Base-by-base conservation (phyloP, 2,329 filamentous ascomycete genomes). In the Monilinia vaccinii-corymbosi region DNA sequence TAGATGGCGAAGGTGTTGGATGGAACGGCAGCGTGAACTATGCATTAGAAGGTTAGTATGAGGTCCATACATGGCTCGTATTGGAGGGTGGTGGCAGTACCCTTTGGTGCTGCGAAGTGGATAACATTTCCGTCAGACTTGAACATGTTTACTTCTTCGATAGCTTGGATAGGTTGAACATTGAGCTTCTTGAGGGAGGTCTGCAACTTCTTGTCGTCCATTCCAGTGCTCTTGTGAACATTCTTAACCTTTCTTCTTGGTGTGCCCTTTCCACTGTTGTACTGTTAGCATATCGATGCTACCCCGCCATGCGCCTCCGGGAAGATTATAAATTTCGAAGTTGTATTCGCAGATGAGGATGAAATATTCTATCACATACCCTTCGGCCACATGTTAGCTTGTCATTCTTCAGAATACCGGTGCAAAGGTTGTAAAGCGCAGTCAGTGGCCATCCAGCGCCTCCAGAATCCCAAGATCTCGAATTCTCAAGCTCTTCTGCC, bases 81-180 rank as follows among this genome's bases (percentile, higher is more conserved):
- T 51, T 47, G 25, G 14, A 56, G 32, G 49, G 38, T 55, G 49
- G 38, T 55, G 23, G 38, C 51, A 57, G 45, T 68, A 97, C 94
- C 94, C 84, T 97, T 97, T 71, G 94, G 94, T 73, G 90, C 90
- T 72, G 91, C 88, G 77, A 99, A 99, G 85, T 99, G 94, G 74
- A 99, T 97, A 77, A 99, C 94, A 78, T 99, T 99, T 78, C 94
- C 94, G 76, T 99, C 94, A 75, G 89, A 88, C 89, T 99, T 99
- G 88, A 99, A 99, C 94, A 99, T 99, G 88, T 99, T 99, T 77
- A 99, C 94, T 83, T 99, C 94, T 86, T 99, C 94, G 73, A 99
- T 99, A 69, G 89, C 91, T 82, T 96, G 92, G 79, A 99, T 97
- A 73, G 94, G 94, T 85, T 99, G 94, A 62, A 96, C 93, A 80